A percentile compares a stretch with the other conserved stretches of the same genome.
Evolutionary conservation across 2,329 filamentous ascomycete species (phyloP).

Genomic region (Arthrinium puccinioides): DNA sequence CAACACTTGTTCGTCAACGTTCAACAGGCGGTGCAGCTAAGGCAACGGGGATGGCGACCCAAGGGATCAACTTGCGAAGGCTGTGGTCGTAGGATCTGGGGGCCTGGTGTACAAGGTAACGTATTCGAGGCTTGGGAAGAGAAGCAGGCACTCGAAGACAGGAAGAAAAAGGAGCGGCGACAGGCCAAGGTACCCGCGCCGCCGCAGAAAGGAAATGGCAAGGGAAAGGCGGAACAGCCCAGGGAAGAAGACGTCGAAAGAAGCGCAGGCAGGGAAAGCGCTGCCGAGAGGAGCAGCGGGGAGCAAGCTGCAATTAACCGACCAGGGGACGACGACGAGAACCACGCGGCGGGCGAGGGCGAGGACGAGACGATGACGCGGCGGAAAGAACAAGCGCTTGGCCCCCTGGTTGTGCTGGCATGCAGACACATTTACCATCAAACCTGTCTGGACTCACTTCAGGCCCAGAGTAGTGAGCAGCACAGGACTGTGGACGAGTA

Average conservation of each 20-base stretch:
- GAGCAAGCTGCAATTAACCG: conserved; percentile 30
- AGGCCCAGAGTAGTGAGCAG: conserved; percentile 41
- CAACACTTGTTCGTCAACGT: conserved; percentile 85
- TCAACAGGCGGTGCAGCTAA: conserved; percentile 61
- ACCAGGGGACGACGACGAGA: too few relatives aligned
- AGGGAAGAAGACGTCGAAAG: conserved; percentile 17
- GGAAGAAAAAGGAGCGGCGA: conserved; percentile 36
- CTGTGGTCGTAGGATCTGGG: conserved; percentile 80
- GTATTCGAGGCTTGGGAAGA: conserved; percentile 80
- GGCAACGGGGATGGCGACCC: conserved; percentile 85
- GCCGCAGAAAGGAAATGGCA: conserved; percentile 22
- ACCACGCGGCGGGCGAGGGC: conserved; percentile 26
- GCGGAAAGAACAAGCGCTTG: conserved; percentile 50
- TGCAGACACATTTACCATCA: conserved; percentile 67
- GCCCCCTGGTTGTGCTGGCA: conserved; percentile 59
- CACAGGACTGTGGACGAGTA: conserved; percentile 35
- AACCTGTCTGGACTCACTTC: conserved; percentile 59
- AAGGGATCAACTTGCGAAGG: conserved; percentile 80
- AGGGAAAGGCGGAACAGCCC: conserved; percentile 20
- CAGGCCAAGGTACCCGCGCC: too few relatives aligned
- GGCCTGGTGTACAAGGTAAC: conserved; percentile 69
- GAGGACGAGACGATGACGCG: too few relatives aligned
- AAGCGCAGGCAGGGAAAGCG: conserved; percentile 30
- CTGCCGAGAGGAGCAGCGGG: conserved; percentile 17
- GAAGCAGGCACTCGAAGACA: conserved; percentile 40